Evolutionary conservation across 73 alveolate species (phyloP), one percentile per base, ranked within the genome.

Genomic region (Halteria grandinella): DNA sequence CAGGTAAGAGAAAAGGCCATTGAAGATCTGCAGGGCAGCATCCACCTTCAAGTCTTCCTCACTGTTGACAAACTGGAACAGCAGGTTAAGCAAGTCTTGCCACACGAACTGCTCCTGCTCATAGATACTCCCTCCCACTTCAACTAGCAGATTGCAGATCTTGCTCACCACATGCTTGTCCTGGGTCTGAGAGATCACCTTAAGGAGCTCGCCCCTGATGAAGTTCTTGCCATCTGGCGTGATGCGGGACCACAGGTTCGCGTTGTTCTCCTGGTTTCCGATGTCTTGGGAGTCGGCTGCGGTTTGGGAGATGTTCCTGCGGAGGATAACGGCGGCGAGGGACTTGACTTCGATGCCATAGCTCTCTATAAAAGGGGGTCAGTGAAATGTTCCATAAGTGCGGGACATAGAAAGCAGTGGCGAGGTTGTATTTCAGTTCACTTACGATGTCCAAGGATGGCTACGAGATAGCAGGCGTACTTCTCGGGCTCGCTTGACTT

Each of bases 141-240:
- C 98, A 39, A 91, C 89, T 52, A 90, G 81, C 45, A 86, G 43
- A 41, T 93, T 93, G 66, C 97, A 80, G 10, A 90, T 39, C 77
- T 69, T 55, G 37, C 69, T 75, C 44, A 85, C 52, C 55, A 90
- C 80, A 32, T 32, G 57, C 69, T 76, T 69, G 55, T 79, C 85
- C 14, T 59, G 51, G 60, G 83, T 88, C 12, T 70, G 59, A 34
- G 54, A 40, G 54, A 74, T 39, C 36, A 75, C 53, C 62, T 83
- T 59, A 51, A 91, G 64, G 27, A 88, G 71, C 0, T 75, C 64
- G 15, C 59, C 55, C 44, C 66, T 77, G 15, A 87, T 89, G 40
- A 45, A 62, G 34, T 32, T 32, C 49, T 89, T 53, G n/a, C 88
- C 81, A 20, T 91, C 92, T 21, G 73, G 59, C 3, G 82, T 58